A percentile compares a stretch with the other conserved stretches of the same genome.
Conservation (phyloP, 768 basidiomycete genomes). For the Leccinum ochraceum region DNA sequence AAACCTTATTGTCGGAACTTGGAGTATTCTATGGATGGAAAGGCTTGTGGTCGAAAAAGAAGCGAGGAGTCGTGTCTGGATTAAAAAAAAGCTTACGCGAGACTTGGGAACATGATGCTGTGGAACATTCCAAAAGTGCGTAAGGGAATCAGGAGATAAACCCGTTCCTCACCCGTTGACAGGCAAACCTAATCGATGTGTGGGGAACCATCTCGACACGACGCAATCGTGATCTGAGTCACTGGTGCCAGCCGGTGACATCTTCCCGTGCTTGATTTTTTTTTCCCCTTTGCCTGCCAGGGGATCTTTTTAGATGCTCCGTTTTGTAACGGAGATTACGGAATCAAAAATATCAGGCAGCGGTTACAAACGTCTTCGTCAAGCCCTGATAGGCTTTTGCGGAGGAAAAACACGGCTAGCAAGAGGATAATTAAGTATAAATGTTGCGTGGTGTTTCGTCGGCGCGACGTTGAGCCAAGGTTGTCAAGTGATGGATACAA, state of each 20-base stretch:
- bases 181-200: constrained; percentile 14
- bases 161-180: constrained; percentile 3
- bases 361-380: constrained; percentile 22
- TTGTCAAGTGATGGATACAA: constrained; percentile 1
- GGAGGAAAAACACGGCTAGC: constrained; percentile 24
- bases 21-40: neutral
- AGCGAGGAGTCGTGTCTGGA: neutral
- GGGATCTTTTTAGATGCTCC: neutral
- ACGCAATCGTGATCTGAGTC: constrained; percentile 6
- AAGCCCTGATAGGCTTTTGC: constrained; percentile 37
- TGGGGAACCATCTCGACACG: constrained; percentile 11
- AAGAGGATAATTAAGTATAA: constrained; percentile 21
- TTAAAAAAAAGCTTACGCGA: constrained; percentile 7
- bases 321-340: constrained; percentile 36
- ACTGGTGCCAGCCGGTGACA: constrained; percentile 7
- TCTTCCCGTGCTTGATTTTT: constrained; percentile 17
- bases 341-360: constrained; percentile 30
- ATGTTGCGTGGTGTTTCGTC: neutral
- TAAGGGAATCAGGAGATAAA: constrained; percentile 10
- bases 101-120: constrained; percentile 8
- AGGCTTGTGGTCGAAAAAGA: neutral
- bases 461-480: neutral
- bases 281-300: constrained; percentile 1
- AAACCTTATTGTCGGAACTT: constrained; percentile 16
- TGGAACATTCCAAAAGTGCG: neutral